Percentiles rank a stretch among this genome's conserved stretches.
Evolutionary conservation across 2,329 filamentous ascomycete genomes (phyloP).

Genomic region (Colletotrichum navitas): DNA sequence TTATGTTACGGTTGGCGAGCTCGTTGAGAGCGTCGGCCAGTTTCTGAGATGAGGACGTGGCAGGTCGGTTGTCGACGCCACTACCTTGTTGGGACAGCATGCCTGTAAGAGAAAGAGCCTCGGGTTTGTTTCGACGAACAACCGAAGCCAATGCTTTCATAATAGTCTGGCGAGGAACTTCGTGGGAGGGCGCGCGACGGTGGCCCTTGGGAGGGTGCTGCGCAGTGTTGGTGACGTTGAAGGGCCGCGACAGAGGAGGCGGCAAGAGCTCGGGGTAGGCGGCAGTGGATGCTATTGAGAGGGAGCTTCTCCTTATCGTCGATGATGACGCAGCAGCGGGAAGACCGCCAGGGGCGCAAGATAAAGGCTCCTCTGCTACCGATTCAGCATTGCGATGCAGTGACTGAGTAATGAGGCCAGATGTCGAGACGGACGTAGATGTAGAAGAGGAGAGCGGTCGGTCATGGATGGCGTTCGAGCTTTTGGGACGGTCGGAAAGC

Average conservation of each 20-base stretch:
- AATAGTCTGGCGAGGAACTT: slow-evolving; percentile 83
- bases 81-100: slow-evolving; percentile 65
- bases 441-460: slow-evolving; percentile 42
- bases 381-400: slow-evolving; percentile 42
- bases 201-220: slow-evolving; percentile 46
- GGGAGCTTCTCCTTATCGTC: slow-evolving; percentile 37
- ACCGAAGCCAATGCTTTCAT: slow-evolving; percentile 84
- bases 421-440: slow-evolving; percentile 33
- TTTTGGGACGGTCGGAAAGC: slow-evolving; percentile 45
- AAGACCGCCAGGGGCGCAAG: slow-evolving; percentile 25
- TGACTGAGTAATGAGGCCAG: slow-evolving; percentile 36
- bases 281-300: slow-evolving; percentile 42
- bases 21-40: slow-evolving; percentile 73
- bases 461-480: slow-evolving; percentile 43
- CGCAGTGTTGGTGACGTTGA: slow-evolving; percentile 28
- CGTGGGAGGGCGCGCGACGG: slow-evolving; percentile 68
- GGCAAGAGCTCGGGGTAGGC: slow-evolving; percentile 44
- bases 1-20: slow-evolving; percentile 58
- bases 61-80: slow-evolving; percentile 53
- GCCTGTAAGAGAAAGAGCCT: slow-evolving; percentile 71
- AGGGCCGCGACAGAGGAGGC: slow-evolving; percentile 43
- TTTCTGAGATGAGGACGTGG: slow-evolving; percentile 68
- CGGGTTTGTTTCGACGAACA: slow-evolving; percentile 70
- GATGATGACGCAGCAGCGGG: slow-evolving; percentile 33
- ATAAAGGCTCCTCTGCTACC: slow-evolving; percentile 26